These are phyloP conservation scores for Delphinella strobiligena DNA, from an alignment of 2,329 filamentous ascomycete genomes.

Conservation along the genomic window DNA sequence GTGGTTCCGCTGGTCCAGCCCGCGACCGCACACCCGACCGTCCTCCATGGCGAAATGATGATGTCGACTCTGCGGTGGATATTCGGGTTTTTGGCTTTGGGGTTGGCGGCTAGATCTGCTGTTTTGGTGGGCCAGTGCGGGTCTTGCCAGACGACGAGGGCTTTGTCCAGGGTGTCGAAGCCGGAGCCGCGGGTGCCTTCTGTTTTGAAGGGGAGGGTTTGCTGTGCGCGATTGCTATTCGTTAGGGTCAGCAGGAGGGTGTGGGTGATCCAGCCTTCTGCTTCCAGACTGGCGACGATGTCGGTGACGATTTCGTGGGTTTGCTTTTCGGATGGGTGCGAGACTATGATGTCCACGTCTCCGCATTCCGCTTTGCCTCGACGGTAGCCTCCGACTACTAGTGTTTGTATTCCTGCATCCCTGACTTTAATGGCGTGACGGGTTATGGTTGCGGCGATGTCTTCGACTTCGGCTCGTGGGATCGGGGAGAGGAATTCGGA, in stretches of 20 bases:
- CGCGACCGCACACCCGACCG: slow-evolving; percentile 73
- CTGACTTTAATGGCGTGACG: slow-evolving; percentile 54
- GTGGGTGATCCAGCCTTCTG: slow-evolving; percentile 63
- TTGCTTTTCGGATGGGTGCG: slow-evolving; percentile 57
- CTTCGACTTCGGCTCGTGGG: slow-evolving; percentile 58
- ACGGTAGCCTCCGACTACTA: slow-evolving; percentile 70
- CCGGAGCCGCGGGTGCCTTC: slow-evolving; percentile 38
- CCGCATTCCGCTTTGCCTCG: slow-evolving; percentile 62
- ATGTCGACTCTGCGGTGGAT: slow-evolving; percentile 82
- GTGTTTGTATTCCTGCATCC: slow-evolving; percentile 40
- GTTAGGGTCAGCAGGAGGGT: slow-evolving; percentile 59
- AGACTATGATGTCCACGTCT: slow-evolving; percentile 79
- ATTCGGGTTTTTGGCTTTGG: slow-evolving; percentile 50
- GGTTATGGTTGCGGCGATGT: slow-evolving; percentile 53
- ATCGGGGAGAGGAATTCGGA: slow-evolving; percentile 69
- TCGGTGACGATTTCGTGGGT: slow-evolving; percentile 60
- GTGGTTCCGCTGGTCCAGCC: slow-evolving; percentile 86
- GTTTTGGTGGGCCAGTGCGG: slow-evolving; percentile 34
- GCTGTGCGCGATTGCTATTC: slow-evolving; percentile 62
- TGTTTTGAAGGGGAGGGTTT: slow-evolving; percentile 43
- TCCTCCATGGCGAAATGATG: slow-evolving; percentile 79
- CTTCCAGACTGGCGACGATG: slow-evolving; percentile 61
- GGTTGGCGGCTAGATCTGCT: slow-evolving; percentile 22
- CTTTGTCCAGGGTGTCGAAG: slow-evolving; percentile 86
- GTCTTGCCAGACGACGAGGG: slow-evolving; percentile 83